A percentile compares a stretch with the other conserved stretches of the same genome.
Conservation (phyloP, 441 rosid species). For the Adansonia grandidieri region DNA sequence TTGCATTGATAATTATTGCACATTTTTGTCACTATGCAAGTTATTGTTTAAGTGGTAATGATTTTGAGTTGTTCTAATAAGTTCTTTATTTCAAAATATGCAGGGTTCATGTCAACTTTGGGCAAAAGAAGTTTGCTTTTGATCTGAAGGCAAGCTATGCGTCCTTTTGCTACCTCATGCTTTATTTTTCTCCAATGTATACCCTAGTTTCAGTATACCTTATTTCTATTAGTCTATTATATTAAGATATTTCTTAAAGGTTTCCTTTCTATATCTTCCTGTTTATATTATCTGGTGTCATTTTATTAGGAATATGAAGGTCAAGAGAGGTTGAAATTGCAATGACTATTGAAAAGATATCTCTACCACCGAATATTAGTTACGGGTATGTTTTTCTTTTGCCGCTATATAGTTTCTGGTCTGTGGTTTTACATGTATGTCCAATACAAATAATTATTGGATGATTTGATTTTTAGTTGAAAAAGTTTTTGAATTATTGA, state of each 20-base stretch:
- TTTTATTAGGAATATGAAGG: constrained; percentile 74
- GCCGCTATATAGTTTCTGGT: not conserved
- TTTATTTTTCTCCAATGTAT: constrained; percentile 1
- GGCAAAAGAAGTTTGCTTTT: constrained; percentile 71
- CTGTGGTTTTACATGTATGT: not conserved
- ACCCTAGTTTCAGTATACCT: not conserved
- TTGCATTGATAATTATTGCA: constrained; percentile 1
- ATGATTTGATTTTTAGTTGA: constrained; percentile 13
- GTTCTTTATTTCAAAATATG: constrained; percentile 28
- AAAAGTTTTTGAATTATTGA: not conserved
- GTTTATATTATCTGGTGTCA: constrained; percentile 13
- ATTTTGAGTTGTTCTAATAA: constrained; percentile 18
- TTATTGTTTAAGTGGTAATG: not conserved
- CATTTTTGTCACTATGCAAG: constrained; percentile 3
- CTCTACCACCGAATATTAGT: constrained; percentile 66
- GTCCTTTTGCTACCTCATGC: not conserved
- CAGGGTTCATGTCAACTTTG: constrained; percentile 93
- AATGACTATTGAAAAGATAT: constrained; percentile 59
- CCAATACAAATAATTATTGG: not conserved
- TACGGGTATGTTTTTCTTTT: constrained; percentile 57
- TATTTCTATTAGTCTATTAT: not conserved
- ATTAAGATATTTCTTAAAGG: constrained; percentile 9
- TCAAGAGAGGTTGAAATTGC: constrained; percentile 76
- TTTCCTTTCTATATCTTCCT: not conserved
- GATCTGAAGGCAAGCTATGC: constrained; percentile 67